Base-by-base conservation (phyloP, 2,329 filamentous ascomycete species). In the Xylariaceae sp. region DNA sequence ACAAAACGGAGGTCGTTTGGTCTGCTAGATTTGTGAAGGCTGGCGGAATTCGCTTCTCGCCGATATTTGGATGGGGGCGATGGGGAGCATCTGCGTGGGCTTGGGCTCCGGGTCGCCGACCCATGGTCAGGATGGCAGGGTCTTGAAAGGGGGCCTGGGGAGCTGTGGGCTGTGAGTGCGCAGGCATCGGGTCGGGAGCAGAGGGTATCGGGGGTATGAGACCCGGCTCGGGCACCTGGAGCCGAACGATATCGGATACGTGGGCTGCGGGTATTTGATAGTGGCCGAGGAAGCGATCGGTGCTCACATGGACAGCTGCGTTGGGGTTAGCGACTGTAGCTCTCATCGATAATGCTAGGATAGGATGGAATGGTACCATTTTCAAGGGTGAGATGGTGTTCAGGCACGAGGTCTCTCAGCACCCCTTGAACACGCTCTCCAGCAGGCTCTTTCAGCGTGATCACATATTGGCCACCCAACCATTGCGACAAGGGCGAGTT, bases 101-200 rank as follows among this genome's bases (percentile, higher is more conserved):
- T 11, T 37, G 50, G 0, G 52, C 49, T 17, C 45, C 53, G 2
- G 67, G 61, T 4, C 58, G 61, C 29, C 64, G 63, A 15, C 66
- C 66, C 31, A 85, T 73, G 52, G 84, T 88, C 29, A 93, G 55
- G 35, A 93, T 93, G 3, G 86, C 86, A 9, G 86, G 86, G 49
- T 93, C 86, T n/a, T 80, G 70, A 50, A 92, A 87, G 1, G 66
- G 49, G 19, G 62, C 46, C 42, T 36, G 36, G 24, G 47, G 38
- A 28, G 50, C 28, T 13, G 51, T 37, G 15, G 55, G 36, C 5
- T 44, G 33, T 12, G 26, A 46, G 33, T 36, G 49, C 35, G 42
- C 46, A 47, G 35, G 31, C 15, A 43, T 36, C 18, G 45, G 33
- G 15, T 54, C 46, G 37, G 52, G 44, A 14, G 31, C 14, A 19